A percentile compares a stretch with the other conserved stretches of the same genome.
These are phyloP conservation scores for Zoysia matrella DNA, from an alignment of 202 grass and related monocot species.

Conservation along the genomic window DNA sequence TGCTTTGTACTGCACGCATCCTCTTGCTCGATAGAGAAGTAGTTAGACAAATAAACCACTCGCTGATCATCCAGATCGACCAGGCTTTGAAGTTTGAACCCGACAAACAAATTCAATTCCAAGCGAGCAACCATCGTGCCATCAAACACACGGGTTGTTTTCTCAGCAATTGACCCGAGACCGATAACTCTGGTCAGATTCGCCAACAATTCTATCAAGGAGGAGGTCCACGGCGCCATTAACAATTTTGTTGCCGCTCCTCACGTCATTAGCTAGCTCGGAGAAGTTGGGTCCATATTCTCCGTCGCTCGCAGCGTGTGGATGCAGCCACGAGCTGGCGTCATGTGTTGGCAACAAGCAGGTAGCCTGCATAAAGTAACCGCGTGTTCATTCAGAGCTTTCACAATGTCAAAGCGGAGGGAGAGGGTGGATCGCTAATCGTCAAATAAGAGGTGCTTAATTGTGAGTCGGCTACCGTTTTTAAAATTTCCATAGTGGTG, in stretches of 20 bases:
- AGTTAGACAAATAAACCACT: constrained; percentile 14
- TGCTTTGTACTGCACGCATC: constrained; percentile 40
- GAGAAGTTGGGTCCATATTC: constrained; percentile 30
- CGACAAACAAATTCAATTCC: constrained; percentile 39
- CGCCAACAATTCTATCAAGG: constrained; percentile 18
- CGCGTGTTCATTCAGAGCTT: not conserved
- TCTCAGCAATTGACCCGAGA: not conserved
- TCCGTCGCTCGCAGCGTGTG: constrained; percentile 1
- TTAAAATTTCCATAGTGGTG: not conserved
- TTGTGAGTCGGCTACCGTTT: not conserved
- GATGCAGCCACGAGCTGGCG: not conserved
- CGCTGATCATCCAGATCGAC: not conserved
- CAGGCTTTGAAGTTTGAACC: constrained; percentile 33
- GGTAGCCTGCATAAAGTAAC: not conserved
- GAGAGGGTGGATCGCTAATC: not conserved
- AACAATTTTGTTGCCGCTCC: constrained; percentile 28
- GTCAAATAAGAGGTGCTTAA: constrained; percentile 26
- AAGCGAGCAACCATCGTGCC: constrained; percentile 17
- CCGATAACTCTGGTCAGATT: constrained; percentile 10
- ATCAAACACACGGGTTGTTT: constrained; percentile 30
- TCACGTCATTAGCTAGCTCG: constrained; percentile 24
- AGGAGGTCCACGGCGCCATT: constrained; percentile 32
- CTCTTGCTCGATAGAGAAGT: constrained; percentile 11
- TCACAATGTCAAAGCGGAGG: constrained; percentile 35
- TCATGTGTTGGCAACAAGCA: constrained; percentile 27